phyloP scores from a whole-genome alignment of 305 asterid genomes.

The Petunia hybrid region DNA sequence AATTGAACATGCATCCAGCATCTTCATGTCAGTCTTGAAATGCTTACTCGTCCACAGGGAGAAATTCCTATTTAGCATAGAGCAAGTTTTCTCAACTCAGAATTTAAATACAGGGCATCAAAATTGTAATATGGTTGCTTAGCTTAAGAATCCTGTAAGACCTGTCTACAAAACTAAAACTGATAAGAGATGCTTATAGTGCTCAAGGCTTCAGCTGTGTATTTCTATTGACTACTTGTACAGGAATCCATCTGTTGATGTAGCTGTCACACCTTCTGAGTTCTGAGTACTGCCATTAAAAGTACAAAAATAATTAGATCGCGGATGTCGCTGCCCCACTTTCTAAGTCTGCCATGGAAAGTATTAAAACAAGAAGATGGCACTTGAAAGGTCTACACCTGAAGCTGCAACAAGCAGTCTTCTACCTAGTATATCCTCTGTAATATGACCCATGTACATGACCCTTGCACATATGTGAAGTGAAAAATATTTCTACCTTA shows the following conservation, averaged over 20 bases:
- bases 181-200: background rate
- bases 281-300: background rate
- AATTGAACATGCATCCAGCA: background rate
- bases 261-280: background rate
- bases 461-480: background rate
- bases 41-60: background rate
- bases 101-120: background rate
- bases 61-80: background rate
- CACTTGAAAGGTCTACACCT: slow-evolving; percentile 15
- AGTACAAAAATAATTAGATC: background rate
- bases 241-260: slow-evolving; percentile 11
- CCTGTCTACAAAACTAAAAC: background rate
- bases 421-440: slow-evolving; percentile 2
- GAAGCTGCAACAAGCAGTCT: slow-evolving; percentile 17
- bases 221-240: background rate
- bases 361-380: slow-evolving; percentile 14
- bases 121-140: background rate
- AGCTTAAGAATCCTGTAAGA: background rate
- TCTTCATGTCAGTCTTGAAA: slow-evolving; percentile 8
- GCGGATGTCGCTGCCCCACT: slow-evolving; percentile 8
- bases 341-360: background rate
- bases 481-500: background rate
- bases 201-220: background rate
- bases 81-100: background rate
- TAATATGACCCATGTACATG: background rate